These are phyloP conservation scores for Ustilago trichophora DNA, from an alignment of 1,284 basidiomycete species.

Conservation along the genomic window DNA sequence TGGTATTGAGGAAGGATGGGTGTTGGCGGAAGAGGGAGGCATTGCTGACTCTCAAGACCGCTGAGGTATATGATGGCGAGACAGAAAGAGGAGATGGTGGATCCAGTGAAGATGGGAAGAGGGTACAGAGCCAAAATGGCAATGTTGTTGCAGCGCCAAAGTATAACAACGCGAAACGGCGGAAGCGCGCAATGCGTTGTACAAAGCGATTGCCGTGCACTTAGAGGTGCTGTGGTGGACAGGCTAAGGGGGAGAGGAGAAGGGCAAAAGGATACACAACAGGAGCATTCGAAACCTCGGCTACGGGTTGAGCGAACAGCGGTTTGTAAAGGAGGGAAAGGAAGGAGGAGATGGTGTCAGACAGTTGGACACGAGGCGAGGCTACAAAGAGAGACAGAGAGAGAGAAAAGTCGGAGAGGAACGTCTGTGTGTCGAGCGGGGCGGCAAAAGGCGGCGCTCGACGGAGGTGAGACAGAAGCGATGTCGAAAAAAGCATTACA, in stretches of 20 bases:
- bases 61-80: slow-evolving; percentile 4
- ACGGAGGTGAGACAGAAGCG: background rate
- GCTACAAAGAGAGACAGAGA: background rate
- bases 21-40: slow-evolving; percentile 11
- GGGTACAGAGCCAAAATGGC: no score
- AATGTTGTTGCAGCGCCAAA: no score
- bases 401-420: background rate
- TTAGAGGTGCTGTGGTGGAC: background rate
- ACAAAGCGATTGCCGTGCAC: no score
- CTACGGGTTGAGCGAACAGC: background rate
- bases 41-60: slow-evolving; percentile 6
- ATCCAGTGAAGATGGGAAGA: background rate
- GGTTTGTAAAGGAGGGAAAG: background rate
- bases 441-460: slow-evolving; percentile 3
- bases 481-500: background rate
- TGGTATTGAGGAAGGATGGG: background rate
- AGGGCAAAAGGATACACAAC: background rate
- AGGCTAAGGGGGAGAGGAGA: background rate
- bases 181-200: no score
- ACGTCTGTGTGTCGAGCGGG: background rate
- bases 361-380: background rate
- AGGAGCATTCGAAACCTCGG: slow-evolving; percentile 14
- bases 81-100: background rate
- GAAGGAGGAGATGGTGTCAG: slow-evolving; percentile 1
- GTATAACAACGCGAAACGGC: no score